These are phyloP conservation scores for Casaregolazyma lundiana DNA, from an alignment of 1,139 yeast species.

Conservation along the genomic window DNA sequence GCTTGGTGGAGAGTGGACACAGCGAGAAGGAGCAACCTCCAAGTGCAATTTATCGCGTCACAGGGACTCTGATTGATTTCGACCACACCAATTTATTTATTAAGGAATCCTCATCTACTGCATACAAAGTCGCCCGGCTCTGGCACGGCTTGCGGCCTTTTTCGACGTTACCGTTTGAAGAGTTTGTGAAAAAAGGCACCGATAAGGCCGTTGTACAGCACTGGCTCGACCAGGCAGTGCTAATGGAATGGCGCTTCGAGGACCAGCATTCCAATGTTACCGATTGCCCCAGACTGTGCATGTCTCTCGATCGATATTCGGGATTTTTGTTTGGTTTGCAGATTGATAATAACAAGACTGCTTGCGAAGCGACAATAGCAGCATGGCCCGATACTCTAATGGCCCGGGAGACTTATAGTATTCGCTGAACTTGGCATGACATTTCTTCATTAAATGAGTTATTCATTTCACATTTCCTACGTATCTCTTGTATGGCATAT, in stretches of 20 bases:
- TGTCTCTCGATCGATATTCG: background rate
- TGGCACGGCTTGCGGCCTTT: slow-evolving; percentile 5
- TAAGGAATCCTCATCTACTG: background rate
- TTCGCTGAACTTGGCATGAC: slow-evolving; percentile 1
- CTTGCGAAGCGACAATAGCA: background rate
- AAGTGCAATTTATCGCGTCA: background rate
- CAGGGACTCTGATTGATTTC: slow-evolving; percentile 2
- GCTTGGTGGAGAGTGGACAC: background rate
- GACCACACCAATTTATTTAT: slow-evolving; percentile 3
- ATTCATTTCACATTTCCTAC: too few species aligned
- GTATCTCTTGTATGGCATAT: too few species aligned
- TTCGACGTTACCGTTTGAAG: slow-evolving; percentile 2
- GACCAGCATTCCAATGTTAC: background rate
- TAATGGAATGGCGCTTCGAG: slow-evolving; percentile 3
- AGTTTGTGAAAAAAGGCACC: background rate
- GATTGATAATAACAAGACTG: background rate
- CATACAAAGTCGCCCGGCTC: background rate
- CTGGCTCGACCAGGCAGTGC: slow-evolving; percentile 2
- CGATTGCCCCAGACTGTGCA: background rate
- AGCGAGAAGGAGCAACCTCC: background rate
- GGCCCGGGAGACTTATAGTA: slow-evolving; percentile 1
- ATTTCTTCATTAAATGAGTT: too few species aligned
- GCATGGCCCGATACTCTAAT: background rate
- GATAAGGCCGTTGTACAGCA: background rate
- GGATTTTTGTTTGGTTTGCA: background rate